These are phyloP conservation scores for Endogone sp. DNA, from an alignment of 192 early-diverging fungal species.

Conservation along the genomic window DNA sequence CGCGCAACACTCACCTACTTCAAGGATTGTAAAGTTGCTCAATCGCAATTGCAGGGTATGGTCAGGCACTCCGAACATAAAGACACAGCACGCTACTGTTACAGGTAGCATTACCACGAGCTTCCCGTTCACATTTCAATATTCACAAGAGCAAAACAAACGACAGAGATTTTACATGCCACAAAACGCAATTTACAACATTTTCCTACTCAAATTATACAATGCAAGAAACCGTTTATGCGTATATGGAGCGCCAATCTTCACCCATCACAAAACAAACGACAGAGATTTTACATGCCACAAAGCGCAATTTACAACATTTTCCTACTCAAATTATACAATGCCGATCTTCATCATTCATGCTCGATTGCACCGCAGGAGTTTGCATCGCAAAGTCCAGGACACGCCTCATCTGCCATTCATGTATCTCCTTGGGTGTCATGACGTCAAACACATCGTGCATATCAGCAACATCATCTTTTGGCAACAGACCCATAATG, in stretches of 20 bases:
- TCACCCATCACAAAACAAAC: neutral
- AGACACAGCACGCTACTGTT: neutral
- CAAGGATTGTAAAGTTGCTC: too few species aligned
- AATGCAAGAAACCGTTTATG: neutral
- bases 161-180: neutral
- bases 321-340: neutral
- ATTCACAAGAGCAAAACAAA: neutral
- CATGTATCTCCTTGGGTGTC: constrained; percentile 1
- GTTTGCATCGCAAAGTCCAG: constrained; percentile 8
- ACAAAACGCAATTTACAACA: neutral
- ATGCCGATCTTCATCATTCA: neutral
- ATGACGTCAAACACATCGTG: constrained; percentile 6
- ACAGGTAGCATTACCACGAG: neutral
- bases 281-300: neutral
- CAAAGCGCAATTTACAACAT: neutral
- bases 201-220: neutral
- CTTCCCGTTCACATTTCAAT: neutral
- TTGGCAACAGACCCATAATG: neutral
- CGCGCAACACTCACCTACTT: too few species aligned
- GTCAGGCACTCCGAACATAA: neutral
- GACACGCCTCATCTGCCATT: constrained; percentile 3
- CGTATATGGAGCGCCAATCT: neutral
- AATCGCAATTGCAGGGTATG: too few species aligned
- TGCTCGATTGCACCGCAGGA: neutral
- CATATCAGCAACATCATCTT: constrained; percentile 6